Conservation (phyloP, 2,329 filamentous ascomycete genomes). For the Epichloe festucae region DNA sequence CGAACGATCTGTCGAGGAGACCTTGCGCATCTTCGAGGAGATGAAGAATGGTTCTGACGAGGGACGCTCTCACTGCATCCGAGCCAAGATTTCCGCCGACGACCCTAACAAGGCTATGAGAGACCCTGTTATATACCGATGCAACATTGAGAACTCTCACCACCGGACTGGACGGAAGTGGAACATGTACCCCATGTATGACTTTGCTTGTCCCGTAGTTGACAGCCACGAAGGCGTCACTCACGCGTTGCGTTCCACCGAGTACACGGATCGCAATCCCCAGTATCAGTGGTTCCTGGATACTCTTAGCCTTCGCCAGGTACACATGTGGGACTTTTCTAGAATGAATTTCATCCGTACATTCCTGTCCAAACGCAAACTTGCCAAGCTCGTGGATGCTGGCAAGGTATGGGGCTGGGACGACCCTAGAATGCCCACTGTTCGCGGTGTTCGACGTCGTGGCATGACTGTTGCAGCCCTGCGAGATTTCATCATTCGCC, state of each 20-base stretch:
- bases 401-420: constrained; percentile 76
- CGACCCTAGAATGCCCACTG: constrained; percentile 75
- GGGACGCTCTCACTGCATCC: constrained; percentile 78
- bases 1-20: constrained; percentile 69
- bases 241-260: constrained; percentile 69
- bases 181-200: constrained; percentile 83
- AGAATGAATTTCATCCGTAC: constrained; percentile 76
- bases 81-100: constrained; percentile 84
- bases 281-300: constrained; percentile 81
- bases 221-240: constrained; percentile 73
- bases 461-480: constrained; percentile 70
- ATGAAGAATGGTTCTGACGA: constrained; percentile 80
- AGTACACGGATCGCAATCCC: constrained; percentile 77
- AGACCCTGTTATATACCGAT: constrained; percentile 95
- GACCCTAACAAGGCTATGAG: constrained; percentile 92
- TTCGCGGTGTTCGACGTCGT: constrained; percentile 64
- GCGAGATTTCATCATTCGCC: constrained; percentile 72
- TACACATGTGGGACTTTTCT: constrained; percentile 77
- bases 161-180: constrained; percentile 68
- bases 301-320: constrained; percentile 57
- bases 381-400: constrained; percentile 68
- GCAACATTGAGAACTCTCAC: constrained; percentile 54
- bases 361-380: constrained; percentile 74
- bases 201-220: constrained; percentile 73
- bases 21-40: constrained; percentile 72